Conservation (phyloP, 306 rosid genomes). For the Alnus glutinosa region DNA sequence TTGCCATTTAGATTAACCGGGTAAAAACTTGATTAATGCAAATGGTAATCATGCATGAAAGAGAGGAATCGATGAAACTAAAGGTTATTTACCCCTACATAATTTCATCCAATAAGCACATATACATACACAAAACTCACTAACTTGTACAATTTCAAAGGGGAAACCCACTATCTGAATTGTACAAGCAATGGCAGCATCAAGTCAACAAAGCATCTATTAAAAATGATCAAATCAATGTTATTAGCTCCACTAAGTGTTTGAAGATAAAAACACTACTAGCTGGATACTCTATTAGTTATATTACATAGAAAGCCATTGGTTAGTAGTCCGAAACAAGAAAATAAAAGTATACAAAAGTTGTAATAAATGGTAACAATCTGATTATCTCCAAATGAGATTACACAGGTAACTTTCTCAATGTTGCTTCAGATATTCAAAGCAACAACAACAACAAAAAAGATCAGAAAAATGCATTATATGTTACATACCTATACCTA, state of each 20-base stretch:
- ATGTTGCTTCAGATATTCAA: conserved; percentile 11
- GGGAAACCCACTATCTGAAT: not conserved
- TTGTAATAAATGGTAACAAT: not conserved
- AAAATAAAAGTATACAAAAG: not conserved
- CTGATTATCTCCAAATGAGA: conserved; percentile 11
- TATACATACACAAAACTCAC: not conserved
- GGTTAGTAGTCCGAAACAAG: conserved; percentile 2
- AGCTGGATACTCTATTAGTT: not conserved
- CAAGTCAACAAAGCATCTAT: not conserved
- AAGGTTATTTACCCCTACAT: not conserved
- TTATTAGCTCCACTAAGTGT: not conserved
- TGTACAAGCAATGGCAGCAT: not conserved
- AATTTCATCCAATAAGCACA: not conserved
- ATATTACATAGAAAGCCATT: not conserved
- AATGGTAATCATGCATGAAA: not conserved
- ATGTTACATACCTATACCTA: conserved; percentile 8
- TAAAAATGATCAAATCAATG: not conserved
- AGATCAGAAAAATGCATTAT: not conserved
- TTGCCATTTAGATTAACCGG: not conserved
- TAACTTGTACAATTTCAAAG: not conserved
- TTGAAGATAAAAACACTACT: not conserved
- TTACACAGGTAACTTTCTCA: conserved; percentile 8
- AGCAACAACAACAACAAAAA: not conserved
- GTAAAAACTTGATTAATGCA: not conserved
- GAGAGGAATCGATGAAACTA: not conserved